Conservation (phyloP, 202 grass and related monocot species). For the Setaria italica region DNA sequence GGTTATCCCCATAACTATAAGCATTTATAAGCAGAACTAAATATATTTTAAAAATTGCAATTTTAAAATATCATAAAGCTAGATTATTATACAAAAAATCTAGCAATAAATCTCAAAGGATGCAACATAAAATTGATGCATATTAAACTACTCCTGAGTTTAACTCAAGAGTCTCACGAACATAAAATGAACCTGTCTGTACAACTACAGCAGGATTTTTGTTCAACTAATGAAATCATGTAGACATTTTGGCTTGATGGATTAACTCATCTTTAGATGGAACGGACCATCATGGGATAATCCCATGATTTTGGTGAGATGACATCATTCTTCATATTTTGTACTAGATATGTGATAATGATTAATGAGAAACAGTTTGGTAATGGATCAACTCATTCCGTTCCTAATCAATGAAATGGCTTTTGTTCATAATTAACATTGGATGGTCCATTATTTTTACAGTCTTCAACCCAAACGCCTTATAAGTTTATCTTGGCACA, state of each 20-base stretch:
- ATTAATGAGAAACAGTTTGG: background rate
- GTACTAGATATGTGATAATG: background rate
- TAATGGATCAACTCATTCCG: too few species aligned
- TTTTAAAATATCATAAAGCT: background rate
- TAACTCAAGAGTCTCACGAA: background rate
- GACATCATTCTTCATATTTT: too few species aligned
- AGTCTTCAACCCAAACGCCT: background rate
- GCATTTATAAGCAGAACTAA: background rate
- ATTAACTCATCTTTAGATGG: background rate
- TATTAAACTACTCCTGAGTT: background rate
- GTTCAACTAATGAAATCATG: background rate
- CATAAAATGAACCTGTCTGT: background rate
- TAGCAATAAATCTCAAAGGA: background rate
- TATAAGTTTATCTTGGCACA: background rate
- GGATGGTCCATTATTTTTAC: background rate
- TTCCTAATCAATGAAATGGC: background rate
- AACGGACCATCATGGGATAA: background rate
- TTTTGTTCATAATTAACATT: background rate
- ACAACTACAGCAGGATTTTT: conserved; percentile 17
- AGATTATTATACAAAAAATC: background rate
- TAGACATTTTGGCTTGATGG: background rate
- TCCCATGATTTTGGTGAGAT: background rate
- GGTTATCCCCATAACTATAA: background rate
- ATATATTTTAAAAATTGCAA: background rate
- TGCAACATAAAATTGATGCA: background rate